Evolutionary conservation across 169 alveolate species (phyloP).

Genomic region (Cryptosporidium canis): DNA sequence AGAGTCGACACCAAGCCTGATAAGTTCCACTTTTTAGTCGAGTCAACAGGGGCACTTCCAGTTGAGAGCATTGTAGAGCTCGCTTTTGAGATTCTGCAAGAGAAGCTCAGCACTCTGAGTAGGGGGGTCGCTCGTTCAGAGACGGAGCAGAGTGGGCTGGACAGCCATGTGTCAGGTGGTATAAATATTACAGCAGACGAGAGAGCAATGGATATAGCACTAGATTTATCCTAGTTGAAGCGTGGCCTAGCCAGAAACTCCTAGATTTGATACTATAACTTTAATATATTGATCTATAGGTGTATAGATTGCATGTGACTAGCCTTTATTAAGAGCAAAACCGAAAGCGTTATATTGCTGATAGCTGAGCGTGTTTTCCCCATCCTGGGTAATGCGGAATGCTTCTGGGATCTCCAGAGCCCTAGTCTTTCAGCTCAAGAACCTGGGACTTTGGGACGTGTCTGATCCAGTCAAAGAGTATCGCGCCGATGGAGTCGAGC

Average conservation of each 20-base stretch:
- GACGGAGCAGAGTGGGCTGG: constrained; percentile 56
- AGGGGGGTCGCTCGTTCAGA: constrained; percentile 61
- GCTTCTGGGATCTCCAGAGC: background rate
- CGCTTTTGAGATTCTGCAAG: constrained; percentile 86
- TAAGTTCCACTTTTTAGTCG: constrained; percentile 84
- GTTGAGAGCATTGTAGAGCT: constrained; percentile 92
- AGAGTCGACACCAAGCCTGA: constrained; percentile 78
- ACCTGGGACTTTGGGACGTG: constrained; percentile 34
- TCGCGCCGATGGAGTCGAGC: constrained; percentile 50
- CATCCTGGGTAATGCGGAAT: background rate
- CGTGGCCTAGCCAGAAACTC: background rate
- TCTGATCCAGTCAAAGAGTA: constrained; percentile 66
- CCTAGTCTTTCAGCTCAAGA: background rate
- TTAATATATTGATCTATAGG: background rate
- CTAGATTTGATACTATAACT: background rate
- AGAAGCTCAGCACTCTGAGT: constrained; percentile 76
- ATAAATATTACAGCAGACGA: constrained; percentile 62
- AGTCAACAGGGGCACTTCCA: constrained; percentile 93
- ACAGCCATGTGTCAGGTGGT: constrained; percentile 14
- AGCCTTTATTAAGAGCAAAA: background rate
- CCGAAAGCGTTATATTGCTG: background rate
- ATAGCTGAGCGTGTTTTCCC: background rate
- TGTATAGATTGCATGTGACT: background rate
- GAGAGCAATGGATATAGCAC: constrained; percentile 67
- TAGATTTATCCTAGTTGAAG: constrained; percentile 48